A percentile compares a stretch with the other conserved stretches of the same genome.
Conservation (phyloP, 805 yeast species). For the Saccharomycopsis sp. region DNA sequence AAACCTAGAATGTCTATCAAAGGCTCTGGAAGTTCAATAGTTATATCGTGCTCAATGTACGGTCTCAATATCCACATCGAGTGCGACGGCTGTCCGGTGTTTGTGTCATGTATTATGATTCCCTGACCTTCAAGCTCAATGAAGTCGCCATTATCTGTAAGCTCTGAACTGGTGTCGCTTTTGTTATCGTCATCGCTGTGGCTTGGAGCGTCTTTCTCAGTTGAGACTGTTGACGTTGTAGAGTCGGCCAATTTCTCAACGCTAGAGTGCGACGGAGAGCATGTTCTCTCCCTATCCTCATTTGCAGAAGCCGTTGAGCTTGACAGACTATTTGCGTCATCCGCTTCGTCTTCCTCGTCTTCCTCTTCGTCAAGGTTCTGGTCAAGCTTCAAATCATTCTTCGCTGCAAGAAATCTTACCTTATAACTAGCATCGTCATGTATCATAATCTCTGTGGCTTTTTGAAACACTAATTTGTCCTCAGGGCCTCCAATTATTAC, state of each 20-base stretch:
- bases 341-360: constrained; percentile 20
- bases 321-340: constrained; percentile 20
- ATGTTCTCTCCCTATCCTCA: constrained; percentile 6
- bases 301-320: constrained; percentile 16
- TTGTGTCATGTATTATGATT: constrained; percentile 61
- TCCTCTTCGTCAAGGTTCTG: constrained; percentile 15
- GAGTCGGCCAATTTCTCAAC: not conserved
- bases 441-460: constrained; percentile 66
- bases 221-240: not conserved
- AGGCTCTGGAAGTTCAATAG: constrained; percentile 61
- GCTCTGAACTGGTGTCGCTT: constrained; percentile 27
- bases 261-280: not conserved
- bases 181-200: constrained; percentile 15
- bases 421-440: constrained; percentile 70
- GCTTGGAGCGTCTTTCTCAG: not conserved
- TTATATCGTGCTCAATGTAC: constrained; percentile 52
- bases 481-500: constrained; percentile 58
- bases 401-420: constrained; percentile 58
- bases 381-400: constrained; percentile 28
- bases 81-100: constrained; percentile 56
- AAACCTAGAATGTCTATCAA: constrained; percentile 77
- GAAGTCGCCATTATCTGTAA: constrained; percentile 53
- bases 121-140: constrained; percentile 93
- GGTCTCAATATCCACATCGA: constrained; percentile 93
- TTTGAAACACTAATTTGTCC: constrained; percentile 61